A percentile compares a stretch with the other conserved stretches of the same genome.
These are phyloP conservation scores for Candida gorgasii DNA, from an alignment of 805 yeast species.

Conservation along the genomic window DNA sequence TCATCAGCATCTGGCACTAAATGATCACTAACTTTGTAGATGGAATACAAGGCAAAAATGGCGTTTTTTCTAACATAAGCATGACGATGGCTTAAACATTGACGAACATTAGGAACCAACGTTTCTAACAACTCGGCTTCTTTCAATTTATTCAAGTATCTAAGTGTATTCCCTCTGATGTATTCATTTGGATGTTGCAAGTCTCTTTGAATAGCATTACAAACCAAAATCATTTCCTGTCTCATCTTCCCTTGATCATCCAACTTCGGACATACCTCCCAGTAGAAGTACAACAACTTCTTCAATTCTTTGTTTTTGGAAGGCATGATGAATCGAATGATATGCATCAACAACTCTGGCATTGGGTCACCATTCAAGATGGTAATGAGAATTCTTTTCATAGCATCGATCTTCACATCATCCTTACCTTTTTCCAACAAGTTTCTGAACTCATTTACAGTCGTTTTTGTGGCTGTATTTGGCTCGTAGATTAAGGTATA, in stretches of 20 bases:
- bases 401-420: constrained; percentile 81
- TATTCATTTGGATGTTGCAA: constrained; percentile 97
- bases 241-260: constrained; percentile 87
- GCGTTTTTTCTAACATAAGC: constrained; percentile 98
- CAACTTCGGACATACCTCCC: constrained; percentile 96
- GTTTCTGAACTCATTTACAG: constrained; percentile 71
- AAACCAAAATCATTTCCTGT: constrained; percentile 97
- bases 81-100: constrained; percentile 92
- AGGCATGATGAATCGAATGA: constrained; percentile 97
- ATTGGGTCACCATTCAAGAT: constrained; percentile 92
- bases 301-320: constrained; percentile 87
- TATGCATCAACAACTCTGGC: constrained; percentile 94
- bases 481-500: constrained; percentile 85
- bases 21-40: constrained; percentile 79
- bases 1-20: constrained; percentile 96
- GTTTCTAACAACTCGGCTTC: constrained; percentile 96
- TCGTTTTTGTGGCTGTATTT: constrained; percentile 58
- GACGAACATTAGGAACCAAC: constrained; percentile 87
- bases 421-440: constrained; percentile 87
- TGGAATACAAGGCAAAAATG: constrained; percentile 82
- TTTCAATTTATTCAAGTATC: constrained; percentile 85
- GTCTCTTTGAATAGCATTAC: constrained; percentile 97
- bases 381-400: constrained; percentile 81
- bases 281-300: constrained; percentile 88
- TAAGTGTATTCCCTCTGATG: constrained; percentile 90